Evolutionary conservation across 345 rosid species (phyloP).

Genomic region (Lepidium aucheri): DNA sequence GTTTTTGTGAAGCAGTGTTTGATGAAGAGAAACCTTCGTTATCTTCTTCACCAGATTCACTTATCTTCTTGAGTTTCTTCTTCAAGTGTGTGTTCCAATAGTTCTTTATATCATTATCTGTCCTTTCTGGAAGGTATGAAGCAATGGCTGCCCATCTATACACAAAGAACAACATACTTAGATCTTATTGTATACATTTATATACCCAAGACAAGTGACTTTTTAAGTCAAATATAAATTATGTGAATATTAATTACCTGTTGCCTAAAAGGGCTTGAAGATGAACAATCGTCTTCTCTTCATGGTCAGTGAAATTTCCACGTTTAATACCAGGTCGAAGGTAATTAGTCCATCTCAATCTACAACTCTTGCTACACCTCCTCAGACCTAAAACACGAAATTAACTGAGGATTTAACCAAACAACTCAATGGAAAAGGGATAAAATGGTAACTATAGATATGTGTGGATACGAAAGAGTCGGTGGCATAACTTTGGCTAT

Average conservation of each 20-base stretch:
- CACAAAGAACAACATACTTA: constrained; percentile 1
- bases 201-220: neutral
- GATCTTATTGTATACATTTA: constrained; percentile 2
- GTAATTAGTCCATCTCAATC: constrained; percentile 97
- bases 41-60: constrained; percentile 29
- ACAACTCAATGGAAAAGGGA: neutral
- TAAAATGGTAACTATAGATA: neutral
- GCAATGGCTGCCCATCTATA: constrained; percentile 99
- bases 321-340: constrained; percentile 92
- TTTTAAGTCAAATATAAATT: neutral
- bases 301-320: constrained; percentile 85
- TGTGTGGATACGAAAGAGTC: constrained; percentile 10
- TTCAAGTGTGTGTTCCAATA: constrained; percentile 95
- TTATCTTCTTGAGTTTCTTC: constrained; percentile 62
- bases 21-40: constrained; percentile 14
- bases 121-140: constrained; percentile 93
- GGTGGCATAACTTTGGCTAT: constrained; percentile 22
- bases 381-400: constrained; percentile 53
- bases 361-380: constrained; percentile 97
- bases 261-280: constrained; percentile 98
- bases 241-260: constrained; percentile 40
- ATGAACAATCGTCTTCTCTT: constrained; percentile 88
- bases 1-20: constrained; percentile 18
- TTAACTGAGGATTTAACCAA: constrained; percentile 3
- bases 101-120: constrained; percentile 93